These are phyloP conservation scores for Arbutus unedo DNA, from an alignment of 148 eudicot genomes.

Conservation along the genomic window DNA sequence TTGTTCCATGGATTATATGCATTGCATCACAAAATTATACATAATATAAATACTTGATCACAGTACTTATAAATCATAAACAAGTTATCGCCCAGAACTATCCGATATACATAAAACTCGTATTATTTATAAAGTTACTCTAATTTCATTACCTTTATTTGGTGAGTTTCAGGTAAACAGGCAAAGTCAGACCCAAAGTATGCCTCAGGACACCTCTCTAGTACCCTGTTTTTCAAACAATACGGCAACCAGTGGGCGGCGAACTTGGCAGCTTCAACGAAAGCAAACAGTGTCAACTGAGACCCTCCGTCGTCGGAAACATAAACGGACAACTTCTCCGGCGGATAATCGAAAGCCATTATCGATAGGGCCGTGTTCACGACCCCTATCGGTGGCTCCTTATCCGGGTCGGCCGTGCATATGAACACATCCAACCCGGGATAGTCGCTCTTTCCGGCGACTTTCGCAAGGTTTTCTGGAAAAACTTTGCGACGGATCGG, in stretches of 20 bases:
- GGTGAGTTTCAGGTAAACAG: constrained; percentile 22
- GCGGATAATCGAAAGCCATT: constrained; percentile 75
- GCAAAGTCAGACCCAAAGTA: constrained; percentile 33
- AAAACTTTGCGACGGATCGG: constrained; percentile 47
- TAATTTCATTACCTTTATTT: constrained; percentile 50
- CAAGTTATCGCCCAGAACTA: no score
- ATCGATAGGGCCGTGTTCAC: constrained; percentile 84
- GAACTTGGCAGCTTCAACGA: constrained; percentile 72
- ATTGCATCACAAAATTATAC: no score
- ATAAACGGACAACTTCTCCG: constrained; percentile 72
- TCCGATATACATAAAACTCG: no score
- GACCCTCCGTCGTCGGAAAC: constrained; percentile 91
- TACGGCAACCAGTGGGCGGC: constrained; percentile 67
- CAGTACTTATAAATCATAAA: no score
- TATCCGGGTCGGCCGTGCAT: constrained; percentile 84
- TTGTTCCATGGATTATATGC: no score
- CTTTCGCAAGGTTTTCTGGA: constrained; percentile 39
- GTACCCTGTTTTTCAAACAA: constrained; percentile 46
- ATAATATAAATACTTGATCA: no score
- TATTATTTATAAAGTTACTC: no score
- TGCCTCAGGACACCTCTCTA: constrained; percentile 55
- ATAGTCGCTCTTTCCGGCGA: constrained; percentile 17
- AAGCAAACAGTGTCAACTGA: constrained; percentile 60
- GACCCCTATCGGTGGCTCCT: constrained; percentile 76
- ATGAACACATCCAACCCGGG: constrained; percentile 68